Evolutionary conservation across 305 asterid genomes (phyloP), one percentile per base, ranked within the genome.

Genomic region (Fraxinus latifolia): DNA sequence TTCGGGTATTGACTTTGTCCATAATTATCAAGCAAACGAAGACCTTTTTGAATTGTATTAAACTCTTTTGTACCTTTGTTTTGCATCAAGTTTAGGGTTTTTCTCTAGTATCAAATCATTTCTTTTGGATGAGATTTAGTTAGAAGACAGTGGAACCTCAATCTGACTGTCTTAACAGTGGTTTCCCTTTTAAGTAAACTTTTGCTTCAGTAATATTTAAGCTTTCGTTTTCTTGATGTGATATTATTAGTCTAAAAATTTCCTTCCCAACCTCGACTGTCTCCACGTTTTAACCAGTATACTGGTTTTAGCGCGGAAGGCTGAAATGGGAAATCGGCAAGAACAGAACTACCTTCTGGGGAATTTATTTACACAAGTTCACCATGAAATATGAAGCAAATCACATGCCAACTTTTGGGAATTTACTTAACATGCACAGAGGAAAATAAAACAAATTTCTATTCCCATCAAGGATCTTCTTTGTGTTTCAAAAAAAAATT

Each of bases 1-100:
- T 94, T 93, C 98, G 98, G 97, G 97, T 91, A 95, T 93, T 93
- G 98, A 95, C 97, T 81, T 67, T 96, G 97, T 33, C 92, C 98
- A 1, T 14, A 93, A 93, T 95, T 21, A 93, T 95, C 84, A 95
- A 93, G 83, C 94, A 17, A 85, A 87, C 87, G 81, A 88, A 86
- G 83, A 79, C 85, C 87, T 55, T 4, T 1, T 50, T 81, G 70
- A 78, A 47, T 82, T 29, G 17, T 73, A 25, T 71, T 82, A 55
- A 82, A 60, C 73, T 17, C 31, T 77, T 82, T 33, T 82, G 79
- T 78, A 78, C 77, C 55, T 37, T 65, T 74, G 21, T 12, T 75
- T 53, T 81, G 75, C 9, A 25, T 42, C 44, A 37, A 71, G 27
- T 1, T 8, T 79, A 73, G 81, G 37, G 65, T 60, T 62, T 80